Percentiles rank a stretch among this genome's conserved stretches.
Conservation (phyloP, 768 basidiomycete genomes). For the Rhizopogon roseolus region DNA sequence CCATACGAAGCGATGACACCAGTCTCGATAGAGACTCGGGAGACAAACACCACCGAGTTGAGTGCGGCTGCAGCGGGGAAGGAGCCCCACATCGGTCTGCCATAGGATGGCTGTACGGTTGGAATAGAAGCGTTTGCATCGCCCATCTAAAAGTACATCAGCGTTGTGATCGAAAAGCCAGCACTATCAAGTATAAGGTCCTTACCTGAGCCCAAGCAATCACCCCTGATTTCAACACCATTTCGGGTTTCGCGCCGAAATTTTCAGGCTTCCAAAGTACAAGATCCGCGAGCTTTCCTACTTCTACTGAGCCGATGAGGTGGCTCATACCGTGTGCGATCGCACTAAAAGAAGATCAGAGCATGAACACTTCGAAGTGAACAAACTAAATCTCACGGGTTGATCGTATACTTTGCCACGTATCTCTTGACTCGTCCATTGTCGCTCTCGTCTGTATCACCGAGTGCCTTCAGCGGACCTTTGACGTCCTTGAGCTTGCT, state of each 20-base stretch:
- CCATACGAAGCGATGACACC: conserved; percentile 62
- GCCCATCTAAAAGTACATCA: conserved; percentile 64
- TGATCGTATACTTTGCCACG: conserved; percentile 94
- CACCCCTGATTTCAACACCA: conserved; percentile 93
- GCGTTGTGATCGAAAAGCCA: not conserved
- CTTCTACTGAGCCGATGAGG: conserved; percentile 77
- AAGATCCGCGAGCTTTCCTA: conserved; percentile 86
- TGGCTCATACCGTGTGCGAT: conserved; percentile 78
- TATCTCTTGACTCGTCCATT: conserved; percentile 90
- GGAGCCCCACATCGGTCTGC: conserved; percentile 92
- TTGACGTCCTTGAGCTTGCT: conserved; percentile 84
- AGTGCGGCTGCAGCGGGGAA: conserved; percentile 72
- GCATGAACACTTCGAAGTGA: not conserved
- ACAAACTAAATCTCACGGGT: conserved; percentile 64
- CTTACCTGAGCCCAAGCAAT: conserved; percentile 87
- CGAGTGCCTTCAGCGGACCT: conserved; percentile 68
- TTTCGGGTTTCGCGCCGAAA: conserved; percentile 90
- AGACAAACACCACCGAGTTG: conserved; percentile 87
- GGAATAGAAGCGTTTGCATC: conserved; percentile 91
- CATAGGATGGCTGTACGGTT: conserved; percentile 64
- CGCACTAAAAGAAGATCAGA: conserved; percentile 48
- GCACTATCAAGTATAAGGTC: conserved; percentile 10
- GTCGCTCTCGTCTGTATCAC: conserved; percentile 40
- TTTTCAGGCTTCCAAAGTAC: conserved; percentile 94
- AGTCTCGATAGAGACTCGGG: conserved; percentile 56